phyloP scores from a whole-genome alignment of 371 early-diverging fungal species.

The Chytridium lagenaria region DNA sequence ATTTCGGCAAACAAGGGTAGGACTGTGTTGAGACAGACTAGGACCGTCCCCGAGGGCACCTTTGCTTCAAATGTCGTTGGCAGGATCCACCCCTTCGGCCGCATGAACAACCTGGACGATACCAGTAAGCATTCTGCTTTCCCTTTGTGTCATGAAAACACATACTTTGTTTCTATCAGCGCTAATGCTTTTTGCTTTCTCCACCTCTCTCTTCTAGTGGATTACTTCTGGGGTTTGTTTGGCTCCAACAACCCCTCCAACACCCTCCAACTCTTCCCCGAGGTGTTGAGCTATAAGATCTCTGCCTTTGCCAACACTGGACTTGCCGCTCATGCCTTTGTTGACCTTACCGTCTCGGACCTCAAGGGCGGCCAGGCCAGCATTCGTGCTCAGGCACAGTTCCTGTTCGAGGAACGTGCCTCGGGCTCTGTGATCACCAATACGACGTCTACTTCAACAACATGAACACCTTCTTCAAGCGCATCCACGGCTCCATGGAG shows the following conservation, averaged over 20 bases:
- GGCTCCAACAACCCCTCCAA: slow-evolving; percentile 23
- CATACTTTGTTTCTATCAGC: background rate
- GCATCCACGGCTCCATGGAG: slow-evolving; percentile 11
- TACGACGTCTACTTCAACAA: slow-evolving; percentile 22
- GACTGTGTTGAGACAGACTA: background rate
- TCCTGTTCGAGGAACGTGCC: slow-evolving; percentile 5
- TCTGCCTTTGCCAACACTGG: slow-evolving; percentile 30
- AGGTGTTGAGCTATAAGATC: slow-evolving; percentile 18
- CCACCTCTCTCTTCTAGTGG: background rate
- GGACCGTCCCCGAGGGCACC: slow-evolving; percentile 8
- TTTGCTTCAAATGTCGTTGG: slow-evolving; percentile 7
- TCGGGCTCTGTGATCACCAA: background rate
- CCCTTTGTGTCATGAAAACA: background rate
- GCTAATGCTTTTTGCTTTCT: background rate
- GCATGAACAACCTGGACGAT: slow-evolving; percentile 19
- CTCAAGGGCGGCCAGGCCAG: background rate
- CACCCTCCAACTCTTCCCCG: slow-evolving; percentile 18
- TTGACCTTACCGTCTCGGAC: slow-evolving; percentile 19
- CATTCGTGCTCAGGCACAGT: slow-evolving; percentile 2
- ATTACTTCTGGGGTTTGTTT: slow-evolving; percentile 26
- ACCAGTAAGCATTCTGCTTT: slow-evolving; percentile 8
- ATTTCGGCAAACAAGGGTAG: slow-evolving; percentile 1
- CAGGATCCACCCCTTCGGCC: slow-evolving; percentile 25
- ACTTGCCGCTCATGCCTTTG: slow-evolving; percentile 18
- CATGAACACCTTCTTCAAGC: slow-evolving; percentile 13